phyloP scores from a whole-genome alignment of 495 filamentous ascomycete species.

The Massariosphaeria phaeospora region DNA sequence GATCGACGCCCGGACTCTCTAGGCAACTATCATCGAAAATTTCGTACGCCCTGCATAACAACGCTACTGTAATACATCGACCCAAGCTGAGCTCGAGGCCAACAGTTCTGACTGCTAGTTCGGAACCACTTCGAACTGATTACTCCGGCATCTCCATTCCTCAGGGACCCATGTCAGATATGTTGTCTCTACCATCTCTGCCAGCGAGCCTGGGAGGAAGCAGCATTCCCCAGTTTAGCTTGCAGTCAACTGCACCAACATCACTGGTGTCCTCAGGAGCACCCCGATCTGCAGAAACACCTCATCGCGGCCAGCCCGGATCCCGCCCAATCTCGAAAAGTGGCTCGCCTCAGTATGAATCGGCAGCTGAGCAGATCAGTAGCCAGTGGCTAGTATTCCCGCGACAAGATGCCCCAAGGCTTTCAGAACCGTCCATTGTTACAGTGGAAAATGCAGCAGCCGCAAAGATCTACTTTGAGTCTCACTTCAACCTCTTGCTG shows the following conservation, averaged over 20 bases:
- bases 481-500: constrained; percentile 66
- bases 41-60: constrained; percentile 48
- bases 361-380: constrained; percentile 43
- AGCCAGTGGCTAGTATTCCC: constrained; percentile 36
- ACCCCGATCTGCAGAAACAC: constrained; percentile 20
- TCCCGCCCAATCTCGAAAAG: constrained; percentile 5
- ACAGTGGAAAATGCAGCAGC: constrained; percentile 74
- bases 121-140: neutral
- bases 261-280: constrained; percentile 29
- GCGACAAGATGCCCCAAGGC: constrained; percentile 40
- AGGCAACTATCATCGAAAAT: constrained; percentile 48
- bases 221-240: constrained; percentile 10
- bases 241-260: constrained; percentile 32
- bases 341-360: constrained; percentile 19
- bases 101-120: constrained; percentile 26
- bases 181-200: constrained; percentile 25
- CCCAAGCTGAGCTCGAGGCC: constrained; percentile 45
- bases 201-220: constrained; percentile 22
- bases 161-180: neutral
- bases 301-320: constrained; percentile 10
- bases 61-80: constrained; percentile 53
- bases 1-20: constrained; percentile 27
- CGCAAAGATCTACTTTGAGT: constrained; percentile 83
- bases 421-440: constrained; percentile 55
- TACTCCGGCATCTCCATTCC: neutral